These are phyloP conservation scores for Singerocomus inundabilis DNA, from an alignment of 1,284 basidiomycete genomes.

Conservation along the genomic window DNA sequence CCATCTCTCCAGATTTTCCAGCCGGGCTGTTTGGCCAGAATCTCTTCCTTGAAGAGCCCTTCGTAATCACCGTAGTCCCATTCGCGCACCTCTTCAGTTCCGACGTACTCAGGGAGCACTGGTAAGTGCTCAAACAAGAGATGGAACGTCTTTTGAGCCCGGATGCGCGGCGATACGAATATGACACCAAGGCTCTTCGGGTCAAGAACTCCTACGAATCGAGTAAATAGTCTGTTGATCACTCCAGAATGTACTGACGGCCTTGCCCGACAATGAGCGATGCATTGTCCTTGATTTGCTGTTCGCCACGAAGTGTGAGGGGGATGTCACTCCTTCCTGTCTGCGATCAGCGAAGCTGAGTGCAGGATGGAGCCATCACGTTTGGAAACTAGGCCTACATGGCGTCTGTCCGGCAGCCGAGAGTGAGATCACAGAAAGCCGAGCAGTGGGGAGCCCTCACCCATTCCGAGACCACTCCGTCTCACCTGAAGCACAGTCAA, in stretches of 20 bases:
- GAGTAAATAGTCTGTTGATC: conserved; percentile 3
- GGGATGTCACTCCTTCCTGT: conserved; percentile 89
- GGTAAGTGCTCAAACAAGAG: conserved; percentile 66
- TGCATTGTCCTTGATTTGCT: conserved; percentile 67
- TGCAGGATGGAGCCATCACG: background rate
- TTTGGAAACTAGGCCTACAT: conserved; percentile 47
- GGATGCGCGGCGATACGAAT: conserved; percentile 79
- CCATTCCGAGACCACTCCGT: conserved; percentile 95
- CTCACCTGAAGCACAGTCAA: conserved; percentile 57
- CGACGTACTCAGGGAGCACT: conserved; percentile 49
- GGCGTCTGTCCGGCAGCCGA: conserved; percentile 49
- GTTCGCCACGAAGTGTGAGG: conserved; percentile 78
- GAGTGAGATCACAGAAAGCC: conserved; percentile 5
- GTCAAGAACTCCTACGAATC: conserved; percentile 68
- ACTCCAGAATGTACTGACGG: conserved; percentile 50
- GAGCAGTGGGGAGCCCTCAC: conserved; percentile 36
- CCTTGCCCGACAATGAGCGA: conserved; percentile 69
- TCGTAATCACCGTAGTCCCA: conserved; percentile 95
- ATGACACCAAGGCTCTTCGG: conserved; percentile 76
- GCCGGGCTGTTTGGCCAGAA: conserved; percentile 59
- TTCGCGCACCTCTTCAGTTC: conserved; percentile 70
- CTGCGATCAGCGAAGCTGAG: conserved; percentile 39
- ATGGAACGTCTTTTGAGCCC: conserved; percentile 84
- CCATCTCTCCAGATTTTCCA: conserved; percentile 88
- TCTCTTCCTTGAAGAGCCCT: conserved; percentile 74